These are phyloP conservation scores for Plasmodium sp. DNA, from an alignment of 169 alveolate species.

Conservation along the genomic window DNA sequence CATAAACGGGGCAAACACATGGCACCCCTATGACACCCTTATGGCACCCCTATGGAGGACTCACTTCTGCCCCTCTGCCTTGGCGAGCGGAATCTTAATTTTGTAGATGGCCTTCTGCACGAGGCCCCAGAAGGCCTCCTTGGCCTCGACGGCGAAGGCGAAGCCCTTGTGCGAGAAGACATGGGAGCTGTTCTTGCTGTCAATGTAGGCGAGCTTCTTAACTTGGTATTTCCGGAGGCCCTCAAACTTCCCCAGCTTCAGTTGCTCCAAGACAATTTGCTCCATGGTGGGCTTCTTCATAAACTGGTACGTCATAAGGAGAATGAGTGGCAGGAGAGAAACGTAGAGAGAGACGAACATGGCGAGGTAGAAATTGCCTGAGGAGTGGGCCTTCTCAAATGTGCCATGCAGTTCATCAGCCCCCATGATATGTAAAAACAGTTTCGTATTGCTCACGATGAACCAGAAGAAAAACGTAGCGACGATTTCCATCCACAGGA, in stretches of 20 bases:
- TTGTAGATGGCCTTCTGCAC: slow-evolving; percentile 80
- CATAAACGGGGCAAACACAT: neutral
- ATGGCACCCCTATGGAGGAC: neutral
- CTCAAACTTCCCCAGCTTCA: slow-evolving; percentile 78
- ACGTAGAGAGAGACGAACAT: slow-evolving; percentile 63
- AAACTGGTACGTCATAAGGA: slow-evolving; percentile 73
- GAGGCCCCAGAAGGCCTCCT: slow-evolving; percentile 76
- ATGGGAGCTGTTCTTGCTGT: slow-evolving; percentile 25
- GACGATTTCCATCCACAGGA: slow-evolving; percentile 74
- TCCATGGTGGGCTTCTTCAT: slow-evolving; percentile 81
- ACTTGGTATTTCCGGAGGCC: slow-evolving; percentile 65
- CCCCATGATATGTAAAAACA: slow-evolving; percentile 77
- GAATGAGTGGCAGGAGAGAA: slow-evolving; percentile 77
- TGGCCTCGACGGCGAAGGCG: slow-evolving; percentile 82
- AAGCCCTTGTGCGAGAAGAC: slow-evolving; percentile 64
- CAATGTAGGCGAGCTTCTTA: slow-evolving; percentile 77
- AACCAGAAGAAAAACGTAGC: slow-evolving; percentile 76
- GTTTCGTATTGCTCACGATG: slow-evolving; percentile 72
- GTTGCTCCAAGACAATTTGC: slow-evolving; percentile 77
- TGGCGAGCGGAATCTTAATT: slow-evolving; percentile 64
- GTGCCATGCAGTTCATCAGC: slow-evolving; percentile 84
- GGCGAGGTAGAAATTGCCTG: slow-evolving; percentile 75
- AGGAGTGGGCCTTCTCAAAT: slow-evolving; percentile 74
- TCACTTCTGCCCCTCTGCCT: slow-evolving; percentile 14
- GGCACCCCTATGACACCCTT: neutral